Percentiles rank a stretch among this genome's conserved stretches.
These are phyloP conservation scores for Allantophomopsis lycopodina DNA, from an alignment of 2,329 filamentous ascomycete genomes.

Conservation along the genomic window DNA sequence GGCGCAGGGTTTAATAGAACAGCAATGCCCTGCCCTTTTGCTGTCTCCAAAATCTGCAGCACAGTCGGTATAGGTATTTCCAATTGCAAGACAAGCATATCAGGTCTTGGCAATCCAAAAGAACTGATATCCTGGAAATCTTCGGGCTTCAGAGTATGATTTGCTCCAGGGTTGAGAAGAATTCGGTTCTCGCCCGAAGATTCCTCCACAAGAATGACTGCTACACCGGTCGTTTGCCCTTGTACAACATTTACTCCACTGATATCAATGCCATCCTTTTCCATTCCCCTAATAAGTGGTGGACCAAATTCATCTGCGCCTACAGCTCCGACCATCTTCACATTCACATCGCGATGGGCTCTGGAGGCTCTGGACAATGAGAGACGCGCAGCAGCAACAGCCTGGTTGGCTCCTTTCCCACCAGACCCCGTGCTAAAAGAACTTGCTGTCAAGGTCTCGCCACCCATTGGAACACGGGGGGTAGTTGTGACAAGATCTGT, in stretches of 20 bases:
- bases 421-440: constrained; percentile 72
- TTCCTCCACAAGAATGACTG: constrained; percentile 64
- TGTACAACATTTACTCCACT: constrained; percentile 31
- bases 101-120: constrained; percentile 29
- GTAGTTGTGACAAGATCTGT: constrained; percentile 87
- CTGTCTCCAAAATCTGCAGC: constrained; percentile 41
- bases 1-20: constrained; percentile 81
- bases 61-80: constrained; percentile 59
- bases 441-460: constrained; percentile 74
- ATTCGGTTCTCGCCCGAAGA: constrained; percentile 65
- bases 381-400: constrained; percentile 74
- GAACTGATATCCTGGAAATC: constrained; percentile 21
- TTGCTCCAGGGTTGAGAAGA: constrained; percentile 59
- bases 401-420: constrained; percentile 94
- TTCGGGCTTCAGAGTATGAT: constrained; percentile 31
- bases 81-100: constrained; percentile 64
- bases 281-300: constrained; percentile 42
- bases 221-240: constrained; percentile 49
- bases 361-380: constrained; percentile 37
- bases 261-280: constrained; percentile 47
- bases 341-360: constrained; percentile 13
- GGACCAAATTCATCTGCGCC: constrained; percentile 54
- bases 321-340: constrained; percentile 64
- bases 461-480: constrained; percentile 65
- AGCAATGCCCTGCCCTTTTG: constrained; percentile 32